These are phyloP conservation scores for Vigna unguiculata DNA, from an alignment of 306 rosid genomes.

Conservation along the genomic window DNA sequence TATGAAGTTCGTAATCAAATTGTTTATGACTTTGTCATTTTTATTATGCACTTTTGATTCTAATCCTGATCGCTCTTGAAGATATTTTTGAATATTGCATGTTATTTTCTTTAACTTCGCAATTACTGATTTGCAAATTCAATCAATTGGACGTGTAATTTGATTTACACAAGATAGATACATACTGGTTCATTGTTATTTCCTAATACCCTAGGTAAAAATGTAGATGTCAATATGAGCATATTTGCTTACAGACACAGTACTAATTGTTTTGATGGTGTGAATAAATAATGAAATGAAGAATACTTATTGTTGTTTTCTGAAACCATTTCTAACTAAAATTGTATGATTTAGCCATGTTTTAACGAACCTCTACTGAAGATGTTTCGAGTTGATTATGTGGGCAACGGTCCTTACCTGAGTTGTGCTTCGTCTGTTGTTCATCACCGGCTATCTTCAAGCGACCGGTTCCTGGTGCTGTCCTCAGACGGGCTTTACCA, in stretches of 20 bases:
- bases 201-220: neutral
- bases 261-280: neutral
- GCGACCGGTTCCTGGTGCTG: constrained; percentile 71
- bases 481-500: constrained; percentile 75
- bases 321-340: constrained; percentile 16
- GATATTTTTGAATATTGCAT: constrained; percentile 1
- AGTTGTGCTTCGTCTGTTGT: constrained; percentile 63
- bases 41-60: no score
- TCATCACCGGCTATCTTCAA: constrained; percentile 70
- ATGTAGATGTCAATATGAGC: constrained; percentile 16
- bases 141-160: neutral
- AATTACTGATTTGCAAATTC: neutral
- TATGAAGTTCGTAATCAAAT: neutral
- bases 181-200: neutral
- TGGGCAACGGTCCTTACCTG: constrained; percentile 60
- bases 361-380: constrained; percentile 60
- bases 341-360: constrained; percentile 55
- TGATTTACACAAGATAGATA: neutral
- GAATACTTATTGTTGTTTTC: neutral
- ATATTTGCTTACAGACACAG: neutral
- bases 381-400: constrained; percentile 65
- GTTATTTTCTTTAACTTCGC: neutral
- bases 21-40: neutral
- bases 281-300: no score
- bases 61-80: no score